Base-by-base conservation (phyloP, 2,329 filamentous ascomycete genomes). In the Alternaria metachromatica region DNA sequence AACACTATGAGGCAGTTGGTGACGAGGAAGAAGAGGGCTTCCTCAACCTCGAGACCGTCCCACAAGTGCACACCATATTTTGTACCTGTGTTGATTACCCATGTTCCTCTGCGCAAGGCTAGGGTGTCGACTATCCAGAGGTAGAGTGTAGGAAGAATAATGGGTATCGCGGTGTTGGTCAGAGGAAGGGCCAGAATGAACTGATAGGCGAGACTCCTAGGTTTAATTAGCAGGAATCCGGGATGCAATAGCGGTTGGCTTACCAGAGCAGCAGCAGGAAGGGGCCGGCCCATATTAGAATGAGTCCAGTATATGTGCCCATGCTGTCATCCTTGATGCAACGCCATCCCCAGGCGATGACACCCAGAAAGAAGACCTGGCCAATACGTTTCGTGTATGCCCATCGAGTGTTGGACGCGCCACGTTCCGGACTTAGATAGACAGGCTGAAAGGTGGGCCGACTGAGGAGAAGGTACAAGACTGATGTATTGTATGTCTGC, bases 101-200 rank as follows among this genome's bases (percentile, higher is more conserved):
- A 93, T 0, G 90, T 92, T 8, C 91, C 91, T 41, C 89, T 82
- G 44, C 85, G 85, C 55, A 93, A 75, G 1, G 90, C 89, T 26
- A 91, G 72, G 4, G 90, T 91, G 67, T 94, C 91, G 11, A 93
- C 89, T 2, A 90, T 72, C 90, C 91, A 93, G 2, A 93, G 84
- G 68, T 92, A 93, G 0, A 90, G 2, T 0, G 91, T 93, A 1
- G 91, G 88, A 1, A 90, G 55, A 0, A 82, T 67, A 25, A 93
- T 89, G 1, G 90, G 89, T 2, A 88, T 66, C 3, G 86, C 65
- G 0, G 88, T 89, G 67, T 86, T 89, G 1, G 83, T 83, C 51
- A 80, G 72, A 0, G 91, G 90, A 4, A 92, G 80, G 9, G 80
- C 82, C 3, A 91, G 74, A 6, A 92, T 81, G 68, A 92, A 88